Evolutionary conservation across 345 rosid genomes (phyloP), one percentile per base, ranked within the genome.

Genomic region (Salix arbutifolia): DNA sequence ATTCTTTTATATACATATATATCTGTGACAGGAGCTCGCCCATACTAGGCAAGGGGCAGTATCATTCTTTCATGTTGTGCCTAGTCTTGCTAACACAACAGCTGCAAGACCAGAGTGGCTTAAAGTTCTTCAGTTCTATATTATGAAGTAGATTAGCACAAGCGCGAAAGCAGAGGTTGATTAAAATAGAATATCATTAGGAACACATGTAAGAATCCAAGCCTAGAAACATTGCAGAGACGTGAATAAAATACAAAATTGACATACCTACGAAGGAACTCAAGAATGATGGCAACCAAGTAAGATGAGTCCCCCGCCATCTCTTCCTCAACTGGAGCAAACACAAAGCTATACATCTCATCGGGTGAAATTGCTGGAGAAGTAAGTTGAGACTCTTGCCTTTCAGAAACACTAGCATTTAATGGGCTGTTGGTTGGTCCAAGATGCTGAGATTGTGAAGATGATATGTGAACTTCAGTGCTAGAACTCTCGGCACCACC

Each of bases 301-400:
- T 96, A 96, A 17, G 92, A 92, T 35, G 96, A 88, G 83, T 94
- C 98, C 72, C 90, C 98, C 38, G 79, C 87, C 91, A 94, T 87
- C 87, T 85, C 91, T 79, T 92, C 98, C 83, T 92, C 98, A 73
- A 88, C 88, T 74, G 92, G 88, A 77, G 93, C 88, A 87, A 96
- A 96, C 73, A 96, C 91, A 78, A 84, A 88, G 82, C 82, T 88
- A 81, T 90, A 94, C 90, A 96, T 85, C 88, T 94, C 99, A 86
- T 92, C 93, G 25, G 98, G 96, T 79, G 99, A 92, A 83, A 96
- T 88, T 40, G 89, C 91, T 71, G 99, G 87, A 31, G 98, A 90
- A 38, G 86, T 74, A 74, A 92, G 88, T 72, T 91, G 97, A 56
- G 89, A 80, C 68, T 90, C 96, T 75, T 84, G 98, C 88, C 69